phyloP scores from a whole-genome alignment of 495 filamentous ascomycete species.

The Chaetomium cochliodes region DNA sequence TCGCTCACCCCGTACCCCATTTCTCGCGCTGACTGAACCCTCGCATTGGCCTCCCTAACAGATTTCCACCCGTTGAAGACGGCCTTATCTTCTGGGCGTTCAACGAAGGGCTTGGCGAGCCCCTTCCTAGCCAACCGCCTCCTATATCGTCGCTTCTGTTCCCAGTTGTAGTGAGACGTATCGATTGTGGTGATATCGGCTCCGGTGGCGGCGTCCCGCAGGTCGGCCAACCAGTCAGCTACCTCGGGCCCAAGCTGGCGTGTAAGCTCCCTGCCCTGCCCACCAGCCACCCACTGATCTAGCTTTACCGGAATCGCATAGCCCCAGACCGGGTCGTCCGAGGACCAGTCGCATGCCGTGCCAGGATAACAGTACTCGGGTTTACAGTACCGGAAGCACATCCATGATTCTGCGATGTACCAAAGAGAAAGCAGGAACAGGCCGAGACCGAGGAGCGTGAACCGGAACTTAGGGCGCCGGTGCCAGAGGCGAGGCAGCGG shows the following conservation, averaged over 20 bases:
- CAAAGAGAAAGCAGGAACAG: constrained; percentile 51
- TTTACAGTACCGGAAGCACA: constrained; percentile 63
- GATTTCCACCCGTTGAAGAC: constrained; percentile 37
- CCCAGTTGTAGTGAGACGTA: constrained; percentile 30
- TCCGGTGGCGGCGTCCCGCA: constrained; percentile 42
- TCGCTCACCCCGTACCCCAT: constrained; percentile 33
- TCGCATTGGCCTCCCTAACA: constrained; percentile 37
- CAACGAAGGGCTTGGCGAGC: constrained; percentile 33
- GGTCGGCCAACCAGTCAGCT: constrained; percentile 43
- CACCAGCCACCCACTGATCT: constrained; percentile 54
- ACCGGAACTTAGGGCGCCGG: constrained; percentile 45
- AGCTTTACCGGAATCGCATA: constrained; percentile 56
- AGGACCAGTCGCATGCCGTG: constrained; percentile 47
- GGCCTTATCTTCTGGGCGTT: constrained; percentile 36
- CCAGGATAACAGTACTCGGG: constrained; percentile 50
- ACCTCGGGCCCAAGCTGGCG: constrained; percentile 36
- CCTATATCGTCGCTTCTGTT: constrained; percentile 38
- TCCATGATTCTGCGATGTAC: constrained; percentile 59
- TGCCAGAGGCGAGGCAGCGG: constrained; percentile 61
- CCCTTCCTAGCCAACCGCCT: constrained; percentile 45
- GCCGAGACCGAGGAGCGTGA: constrained; percentile 58
- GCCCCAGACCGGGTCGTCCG: constrained; percentile 53
- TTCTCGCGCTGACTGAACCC: constrained; percentile 28
- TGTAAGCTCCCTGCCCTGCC: constrained; percentile 37
- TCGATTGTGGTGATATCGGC: constrained; percentile 42